These are phyloP conservation scores for Hemileccinum impolitum DNA, from an alignment of 768 basidiomycete genomes.

Conservation along the genomic window DNA sequence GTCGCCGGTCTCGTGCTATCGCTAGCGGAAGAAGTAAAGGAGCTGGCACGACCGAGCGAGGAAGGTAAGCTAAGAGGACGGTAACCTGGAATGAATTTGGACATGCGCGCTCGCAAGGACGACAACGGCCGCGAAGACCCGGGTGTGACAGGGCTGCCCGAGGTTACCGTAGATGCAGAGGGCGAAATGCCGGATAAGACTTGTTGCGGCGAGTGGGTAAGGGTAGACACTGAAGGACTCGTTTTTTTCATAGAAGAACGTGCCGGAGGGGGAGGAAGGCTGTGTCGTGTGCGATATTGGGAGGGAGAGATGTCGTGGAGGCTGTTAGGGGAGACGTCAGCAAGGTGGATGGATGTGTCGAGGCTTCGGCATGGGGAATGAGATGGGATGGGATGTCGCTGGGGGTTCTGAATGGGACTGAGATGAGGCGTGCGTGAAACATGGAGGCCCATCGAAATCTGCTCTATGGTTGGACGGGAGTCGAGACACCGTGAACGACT, in stretches of 20 bases:
- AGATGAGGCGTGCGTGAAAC: slow-evolving; percentile 74
- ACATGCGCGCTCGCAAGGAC: slow-evolving; percentile 48
- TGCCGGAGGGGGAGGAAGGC: slow-evolving; percentile 53
- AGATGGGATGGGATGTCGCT: slow-evolving; percentile 17
- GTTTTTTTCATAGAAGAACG: slow-evolving; percentile 67
- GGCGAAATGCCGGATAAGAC: slow-evolving; percentile 15
- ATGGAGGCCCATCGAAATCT: slow-evolving; percentile 81
- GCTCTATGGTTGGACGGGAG: slow-evolving; percentile 63
- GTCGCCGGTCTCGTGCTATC: slow-evolving; percentile 39
- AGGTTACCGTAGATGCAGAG: slow-evolving; percentile 36
- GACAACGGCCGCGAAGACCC: slow-evolving; percentile 29
- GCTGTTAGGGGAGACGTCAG: slow-evolving; percentile 15
- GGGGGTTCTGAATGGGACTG: slow-evolving; percentile 34
- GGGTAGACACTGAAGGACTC: slow-evolving; percentile 23
- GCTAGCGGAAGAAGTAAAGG: slow-evolving; percentile 31
- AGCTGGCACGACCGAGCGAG: slow-evolving; percentile 32
- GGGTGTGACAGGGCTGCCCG: slow-evolving; percentile 27
- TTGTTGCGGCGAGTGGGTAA: slow-evolving; percentile 18
- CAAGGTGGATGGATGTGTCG: slow-evolving; percentile 27
- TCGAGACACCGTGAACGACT: slow-evolving; percentile 38
- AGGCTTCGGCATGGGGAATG: slow-evolving; percentile 17
- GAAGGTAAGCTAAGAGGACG: slow-evolving; percentile 36
- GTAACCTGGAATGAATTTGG: slow-evolving; percentile 46
- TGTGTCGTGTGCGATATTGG: slow-evolving; percentile 19
- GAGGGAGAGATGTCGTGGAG: slow-evolving; percentile 12